Conservation (phyloP, 768 basidiomycete genomes). For the Xerocomus brunneocitrinus region DNA sequence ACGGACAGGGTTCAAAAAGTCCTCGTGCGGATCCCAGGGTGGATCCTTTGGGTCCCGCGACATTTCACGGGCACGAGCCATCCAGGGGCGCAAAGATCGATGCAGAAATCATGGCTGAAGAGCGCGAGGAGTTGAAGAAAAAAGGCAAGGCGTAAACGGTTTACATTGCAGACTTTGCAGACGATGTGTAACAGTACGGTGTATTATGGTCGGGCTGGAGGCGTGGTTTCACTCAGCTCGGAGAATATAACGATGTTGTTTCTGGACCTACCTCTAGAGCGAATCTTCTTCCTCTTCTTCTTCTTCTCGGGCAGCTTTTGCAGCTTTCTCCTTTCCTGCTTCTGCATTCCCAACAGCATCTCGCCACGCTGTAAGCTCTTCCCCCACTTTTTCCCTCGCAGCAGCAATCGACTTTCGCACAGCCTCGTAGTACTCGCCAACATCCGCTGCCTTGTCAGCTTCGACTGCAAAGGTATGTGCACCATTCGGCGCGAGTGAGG, state of each 20-base stretch:
- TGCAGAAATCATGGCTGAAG: constrained; percentile 49
- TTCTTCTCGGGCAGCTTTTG: constrained; percentile 39
- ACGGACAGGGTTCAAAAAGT: constrained; percentile 25
- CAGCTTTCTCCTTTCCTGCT: constrained; percentile 51
- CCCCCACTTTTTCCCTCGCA: constrained; percentile 54
- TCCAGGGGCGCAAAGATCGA: constrained; percentile 57
- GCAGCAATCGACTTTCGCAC: constrained; percentile 46
- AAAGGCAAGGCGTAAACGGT: constrained; percentile 36
- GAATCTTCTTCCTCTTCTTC: constrained; percentile 42
- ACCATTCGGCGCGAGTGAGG: constrained; percentile 19
- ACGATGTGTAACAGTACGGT: background rate
- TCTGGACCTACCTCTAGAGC: background rate
- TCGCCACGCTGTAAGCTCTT: constrained; percentile 70
- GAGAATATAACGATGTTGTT: background rate
- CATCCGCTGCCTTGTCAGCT: constrained; percentile 11
- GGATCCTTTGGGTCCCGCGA: constrained; percentile 48
- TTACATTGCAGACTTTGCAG: background rate
- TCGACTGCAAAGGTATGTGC: constrained; percentile 24
- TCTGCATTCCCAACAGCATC: constrained; percentile 68
- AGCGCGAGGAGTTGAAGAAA: constrained; percentile 42
- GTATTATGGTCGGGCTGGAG: background rate
- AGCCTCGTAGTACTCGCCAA: constrained; percentile 42
- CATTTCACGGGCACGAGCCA: constrained; percentile 53
- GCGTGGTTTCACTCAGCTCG: background rate
- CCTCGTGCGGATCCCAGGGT: constrained; percentile 30